Evolutionary conservation across 2,329 filamentous ascomycete species (phyloP).

Genomic region (Hypoxylon sp.): DNA sequence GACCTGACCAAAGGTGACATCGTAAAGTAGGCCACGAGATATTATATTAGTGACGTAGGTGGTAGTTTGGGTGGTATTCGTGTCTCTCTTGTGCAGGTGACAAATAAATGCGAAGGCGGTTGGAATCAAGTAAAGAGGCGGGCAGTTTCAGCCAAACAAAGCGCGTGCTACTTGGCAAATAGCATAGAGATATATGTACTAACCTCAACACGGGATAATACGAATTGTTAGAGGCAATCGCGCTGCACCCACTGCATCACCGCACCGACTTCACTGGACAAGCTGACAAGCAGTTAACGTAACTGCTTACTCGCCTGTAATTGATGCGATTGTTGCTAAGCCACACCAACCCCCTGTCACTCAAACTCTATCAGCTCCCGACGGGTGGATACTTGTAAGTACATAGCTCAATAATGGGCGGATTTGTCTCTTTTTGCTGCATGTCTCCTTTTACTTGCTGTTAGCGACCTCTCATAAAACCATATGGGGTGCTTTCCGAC

Average conservation of each 20-base stretch:
- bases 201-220: constrained; percentile 17
- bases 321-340: constrained; percentile 29
- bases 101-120: constrained; percentile 7
- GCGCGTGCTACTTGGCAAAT: constrained; percentile 6
- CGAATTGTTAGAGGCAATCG: constrained; percentile 2
- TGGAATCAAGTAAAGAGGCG: constrained; percentile 16
- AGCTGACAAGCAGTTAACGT: constrained; percentile 34
- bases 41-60: constrained; percentile 39
- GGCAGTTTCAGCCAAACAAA: constrained; percentile 21
- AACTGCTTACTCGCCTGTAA: constrained; percentile 37
- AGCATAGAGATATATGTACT: not conserved
- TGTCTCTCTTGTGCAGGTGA: constrained; percentile 25
- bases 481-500: constrained; percentile 43
- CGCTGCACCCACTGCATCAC: not conserved
- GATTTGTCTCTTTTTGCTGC: constrained; percentile 34
- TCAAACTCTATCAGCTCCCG: constrained; percentile 19
- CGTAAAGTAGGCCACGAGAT: constrained; percentile 21
- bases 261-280: constrained; percentile 1
- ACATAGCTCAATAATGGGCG: constrained; percentile 1
- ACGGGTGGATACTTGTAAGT: constrained; percentile 32
- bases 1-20: constrained; percentile 24
- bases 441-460: constrained; percentile 42
- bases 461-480: constrained; percentile 43
- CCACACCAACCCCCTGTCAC: constrained; percentile 25
- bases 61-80: constrained; percentile 22